Evolutionary conservation across 2,329 filamentous ascomycete genomes (phyloP).

Genomic region (Talaromyces sp.): DNA sequence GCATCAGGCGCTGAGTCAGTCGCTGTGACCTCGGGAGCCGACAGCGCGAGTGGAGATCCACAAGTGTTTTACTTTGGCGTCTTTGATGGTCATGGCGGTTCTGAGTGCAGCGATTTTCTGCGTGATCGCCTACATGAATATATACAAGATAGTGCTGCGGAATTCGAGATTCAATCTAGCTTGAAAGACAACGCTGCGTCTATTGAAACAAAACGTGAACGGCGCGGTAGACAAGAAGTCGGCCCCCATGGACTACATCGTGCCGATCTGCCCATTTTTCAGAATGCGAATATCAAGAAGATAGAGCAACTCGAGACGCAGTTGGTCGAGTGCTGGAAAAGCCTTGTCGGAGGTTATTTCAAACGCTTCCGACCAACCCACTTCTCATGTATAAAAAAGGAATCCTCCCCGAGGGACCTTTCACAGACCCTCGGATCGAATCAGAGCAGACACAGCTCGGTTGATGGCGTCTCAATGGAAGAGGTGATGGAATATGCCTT

Average conservation of each 20-base stretch:
- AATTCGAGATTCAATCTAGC: slow-evolving; percentile 74
- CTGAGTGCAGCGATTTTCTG: slow-evolving; percentile 81
- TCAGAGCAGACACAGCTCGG: slow-evolving; percentile 24
- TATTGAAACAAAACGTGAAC: slow-evolving; percentile 18
- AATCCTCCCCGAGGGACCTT: slow-evolving; percentile 27
- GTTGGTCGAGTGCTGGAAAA: slow-evolving; percentile 72
- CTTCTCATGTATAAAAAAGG: slow-evolving; percentile 52
- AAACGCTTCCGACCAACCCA: slow-evolving; percentile 78
- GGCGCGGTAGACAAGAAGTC: slow-evolving; percentile 6
- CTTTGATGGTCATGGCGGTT: slow-evolving; percentile 92
- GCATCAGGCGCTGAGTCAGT: slow-evolving; percentile 26
- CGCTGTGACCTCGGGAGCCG: slow-evolving; percentile 45
- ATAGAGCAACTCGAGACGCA: slow-evolving; percentile 64
- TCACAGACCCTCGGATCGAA: slow-evolving; percentile 22
- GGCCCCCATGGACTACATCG: slow-evolving; percentile 5
- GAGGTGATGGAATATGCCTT: slow-evolving; percentile 82
- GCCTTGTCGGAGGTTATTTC: slow-evolving; percentile 89
- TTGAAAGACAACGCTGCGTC: slow-evolving; percentile 43
- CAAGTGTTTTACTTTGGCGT: slow-evolving; percentile 97
- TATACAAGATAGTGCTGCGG: slow-evolving; percentile 71
- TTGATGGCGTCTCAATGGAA: slow-evolving; percentile 40
- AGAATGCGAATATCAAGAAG: slow-evolving; percentile 53
- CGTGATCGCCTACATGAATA: slow-evolving; percentile 80
- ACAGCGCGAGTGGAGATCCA: slow-evolving; percentile 77
- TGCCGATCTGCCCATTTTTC: slow-evolving; percentile 42